Evolutionary conservation across 2,329 filamentous ascomycete species (phyloP).

Genomic region (Fusarium sp.): DNA sequence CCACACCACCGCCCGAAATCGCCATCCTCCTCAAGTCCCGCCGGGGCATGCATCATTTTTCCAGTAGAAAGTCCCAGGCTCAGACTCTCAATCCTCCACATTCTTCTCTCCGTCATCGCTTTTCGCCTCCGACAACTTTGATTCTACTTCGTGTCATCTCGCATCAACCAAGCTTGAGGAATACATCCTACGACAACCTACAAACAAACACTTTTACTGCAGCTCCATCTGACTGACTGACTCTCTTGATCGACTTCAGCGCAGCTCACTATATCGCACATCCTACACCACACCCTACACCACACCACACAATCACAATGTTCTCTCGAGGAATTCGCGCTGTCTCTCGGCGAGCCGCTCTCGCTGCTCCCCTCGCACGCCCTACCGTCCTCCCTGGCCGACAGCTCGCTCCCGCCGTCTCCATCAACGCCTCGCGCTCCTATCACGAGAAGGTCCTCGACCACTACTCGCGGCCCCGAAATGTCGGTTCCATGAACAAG

Average conservation of each 20-base stretch:
- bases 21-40: slow-evolving; percentile 47
- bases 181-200: slow-evolving; percentile 17
- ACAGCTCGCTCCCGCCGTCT: slow-evolving; percentile 55
- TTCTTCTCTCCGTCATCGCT: slow-evolving; percentile 40
- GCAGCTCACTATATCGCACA: slow-evolving; percentile 13
- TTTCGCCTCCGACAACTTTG: slow-evolving; percentile 38
- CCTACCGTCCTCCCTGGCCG: slow-evolving; percentile 54
- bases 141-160: slow-evolving; percentile 28
- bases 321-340: slow-evolving; percentile 59
- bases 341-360: slow-evolving; percentile 57
- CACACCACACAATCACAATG: slow-evolving; percentile 51
- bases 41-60: slow-evolving; percentile 44
- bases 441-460: slow-evolving; percentile 66
- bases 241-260: slow-evolving; percentile 2
- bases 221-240: slow-evolving; percentile 8
- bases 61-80: slow-evolving; percentile 36
- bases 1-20: slow-evolving; percentile 46
- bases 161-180: slow-evolving; percentile 8
- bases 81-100: slow-evolving; percentile 35
- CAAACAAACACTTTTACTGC: slow-evolving; percentile 1
- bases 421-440: slow-evolving; percentile 56
- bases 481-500: slow-evolving; percentile 72
- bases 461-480: slow-evolving; percentile 65
- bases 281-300: slow-evolving; percentile 9
- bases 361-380: slow-evolving; percentile 54